These are phyloP conservation scores for Rhizopogon vinicolor DNA, from an alignment of 768 basidiomycete genomes.

Conservation along the genomic window DNA sequence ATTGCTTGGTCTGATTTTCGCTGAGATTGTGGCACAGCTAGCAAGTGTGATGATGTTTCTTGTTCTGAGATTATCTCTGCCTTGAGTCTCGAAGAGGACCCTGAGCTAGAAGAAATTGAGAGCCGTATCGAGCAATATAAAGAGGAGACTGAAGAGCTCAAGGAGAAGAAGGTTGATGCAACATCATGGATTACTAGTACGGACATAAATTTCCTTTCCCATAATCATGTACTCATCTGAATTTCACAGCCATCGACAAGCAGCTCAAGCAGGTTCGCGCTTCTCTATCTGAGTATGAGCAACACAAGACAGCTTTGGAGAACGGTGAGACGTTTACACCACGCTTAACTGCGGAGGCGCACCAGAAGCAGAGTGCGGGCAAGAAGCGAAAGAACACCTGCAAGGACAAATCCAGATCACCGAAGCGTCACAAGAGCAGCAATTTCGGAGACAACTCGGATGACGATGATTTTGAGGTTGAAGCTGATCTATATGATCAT, in stretches of 20 bases:
- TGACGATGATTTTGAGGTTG: constrained; percentile 33
- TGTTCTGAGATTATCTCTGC: constrained; percentile 52
- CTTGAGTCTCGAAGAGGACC: constrained; percentile 48
- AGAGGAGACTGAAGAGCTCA: constrained; percentile 32
- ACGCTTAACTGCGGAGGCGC: constrained; percentile 26
- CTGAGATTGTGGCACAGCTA: constrained; percentile 30
- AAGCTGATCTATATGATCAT: constrained; percentile 17
- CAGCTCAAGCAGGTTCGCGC: constrained; percentile 36
- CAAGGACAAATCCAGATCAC: constrained; percentile 34
- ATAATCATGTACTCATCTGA: not conserved
- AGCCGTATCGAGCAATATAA: constrained; percentile 35
- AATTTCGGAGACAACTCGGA: constrained; percentile 19
- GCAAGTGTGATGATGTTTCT: constrained; percentile 62
- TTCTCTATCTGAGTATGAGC: constrained; percentile 34
- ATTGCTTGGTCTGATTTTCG: not conserved
- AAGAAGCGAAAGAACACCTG: constrained; percentile 50
- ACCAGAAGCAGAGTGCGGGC: constrained; percentile 19
- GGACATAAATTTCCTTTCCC: not conserved
- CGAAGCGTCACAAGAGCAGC: constrained; percentile 37
- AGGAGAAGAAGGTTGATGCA: constrained; percentile 35
- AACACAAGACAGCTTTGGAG: constrained; percentile 43
- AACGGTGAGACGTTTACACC: constrained; percentile 41
- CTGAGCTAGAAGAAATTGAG: constrained; percentile 46
- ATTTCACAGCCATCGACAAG: constrained; percentile 32
- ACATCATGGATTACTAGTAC: constrained; percentile 41